A percentile compares a stretch with the other conserved stretches of the same genome.
phyloP scores from a whole-genome alignment of 2,329 filamentous ascomycete species.

The Rachicladosporium sp. region DNA sequence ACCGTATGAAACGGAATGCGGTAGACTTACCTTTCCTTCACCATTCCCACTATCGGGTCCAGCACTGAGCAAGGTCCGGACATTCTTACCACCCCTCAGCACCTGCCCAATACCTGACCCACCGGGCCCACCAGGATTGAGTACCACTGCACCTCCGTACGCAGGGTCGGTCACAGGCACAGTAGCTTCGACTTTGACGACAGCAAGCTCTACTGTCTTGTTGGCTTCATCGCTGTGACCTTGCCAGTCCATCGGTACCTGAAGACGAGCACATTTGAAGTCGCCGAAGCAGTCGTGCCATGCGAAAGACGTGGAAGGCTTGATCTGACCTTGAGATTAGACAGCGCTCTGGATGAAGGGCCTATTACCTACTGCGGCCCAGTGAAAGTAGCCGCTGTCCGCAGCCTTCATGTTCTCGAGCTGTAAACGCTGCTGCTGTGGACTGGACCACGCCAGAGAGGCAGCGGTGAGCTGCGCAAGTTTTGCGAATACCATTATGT shows the following conservation, averaged over 20 bases:
- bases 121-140: slow-evolving; percentile 35
- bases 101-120: slow-evolving; percentile 27
- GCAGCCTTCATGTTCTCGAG: no score
- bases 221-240: slow-evolving; percentile 18
- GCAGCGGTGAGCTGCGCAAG: no score
- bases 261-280: slow-evolving; percentile 38
- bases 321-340: no score
- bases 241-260: slow-evolving; percentile 37
- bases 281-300: slow-evolving; percentile 28
- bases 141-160: slow-evolving; percentile 30
- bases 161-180: slow-evolving; percentile 26
- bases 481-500: no score
- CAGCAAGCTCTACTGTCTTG: slow-evolving; percentile 28
- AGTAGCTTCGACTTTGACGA: slow-evolving; percentile 34
- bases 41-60: no score
- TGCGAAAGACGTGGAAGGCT: slow-evolving; percentile 2
- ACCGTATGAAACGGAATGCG: no score
- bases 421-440: no score
- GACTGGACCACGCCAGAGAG: no score
- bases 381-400: no score
- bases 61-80: slow-evolving; percentile 15
- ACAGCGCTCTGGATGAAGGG: no score
- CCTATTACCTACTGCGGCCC: no score
- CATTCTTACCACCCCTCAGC: slow-evolving; percentile 10
- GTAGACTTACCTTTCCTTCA: no score